Percentiles rank a stretch among this genome's conserved stretches.
These are phyloP conservation scores for Claviceps cyperi DNA, from an alignment of 2,329 filamentous ascomycete genomes.

Conservation along the genomic window DNA sequence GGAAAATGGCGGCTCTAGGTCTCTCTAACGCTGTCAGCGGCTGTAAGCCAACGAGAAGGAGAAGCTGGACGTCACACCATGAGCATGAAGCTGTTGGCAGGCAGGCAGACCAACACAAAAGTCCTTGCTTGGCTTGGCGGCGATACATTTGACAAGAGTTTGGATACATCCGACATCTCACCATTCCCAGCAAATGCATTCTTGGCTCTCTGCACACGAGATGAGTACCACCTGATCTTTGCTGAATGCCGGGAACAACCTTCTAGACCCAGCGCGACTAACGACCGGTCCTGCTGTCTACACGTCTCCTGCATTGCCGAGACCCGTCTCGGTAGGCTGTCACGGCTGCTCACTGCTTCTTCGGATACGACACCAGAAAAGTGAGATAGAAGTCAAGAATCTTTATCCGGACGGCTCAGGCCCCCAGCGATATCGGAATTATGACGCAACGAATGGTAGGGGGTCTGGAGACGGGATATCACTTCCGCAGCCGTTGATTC, in stretches of 20 bases:
- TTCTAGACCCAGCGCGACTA: not conserved
- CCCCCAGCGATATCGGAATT: not conserved
- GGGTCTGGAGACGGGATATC: no score
- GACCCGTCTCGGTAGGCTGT: not conserved
- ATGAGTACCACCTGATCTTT: constrained; percentile 4
- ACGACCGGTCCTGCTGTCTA: not conserved
- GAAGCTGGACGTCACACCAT: not conserved
- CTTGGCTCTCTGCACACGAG: constrained; percentile 1
- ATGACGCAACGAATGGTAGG: not conserved
- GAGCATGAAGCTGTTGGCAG: not conserved
- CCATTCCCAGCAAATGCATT: not conserved
- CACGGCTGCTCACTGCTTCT: not conserved
- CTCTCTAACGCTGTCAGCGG: not conserved
- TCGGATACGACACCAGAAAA: no score
- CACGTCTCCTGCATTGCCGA: not conserved
- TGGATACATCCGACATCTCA: not conserved
- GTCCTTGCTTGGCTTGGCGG: not conserved
- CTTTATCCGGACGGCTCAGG: not conserved
- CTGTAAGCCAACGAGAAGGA: not conserved
- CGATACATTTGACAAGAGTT: not conserved
- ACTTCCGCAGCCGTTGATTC: not conserved
- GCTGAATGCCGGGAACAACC: constrained; percentile 1
- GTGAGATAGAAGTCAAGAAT: not conserved
- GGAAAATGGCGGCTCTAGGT: not conserved
- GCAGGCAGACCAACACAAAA: not conserved